Base-by-base conservation (phyloP, 225 moss, liverwort and hornwort species). In the Climacium dendroides region DNA sequence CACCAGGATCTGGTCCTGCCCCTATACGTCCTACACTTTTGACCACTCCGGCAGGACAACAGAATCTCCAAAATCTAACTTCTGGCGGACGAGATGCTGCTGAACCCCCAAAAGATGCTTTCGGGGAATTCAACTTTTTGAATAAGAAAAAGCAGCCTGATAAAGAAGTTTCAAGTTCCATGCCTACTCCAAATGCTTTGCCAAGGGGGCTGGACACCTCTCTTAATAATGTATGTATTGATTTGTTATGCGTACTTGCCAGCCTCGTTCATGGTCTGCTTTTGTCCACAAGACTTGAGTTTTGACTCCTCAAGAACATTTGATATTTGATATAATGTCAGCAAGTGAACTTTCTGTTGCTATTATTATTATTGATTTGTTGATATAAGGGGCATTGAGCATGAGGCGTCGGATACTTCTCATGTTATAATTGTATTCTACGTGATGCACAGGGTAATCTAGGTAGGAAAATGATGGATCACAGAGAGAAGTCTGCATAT, bases 381-480 rank as follows among this genome's bases (percentile, higher is more conserved):
- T 80, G 82, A 41, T 74, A 41, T 14, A 45, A 39, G 63, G 79
- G 63, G 39, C 78, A 79, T 26, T 47, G 61, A 62, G 45, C 63
- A 43, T 74, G 41, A 83, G 67, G 58, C 24, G 25, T 83, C 47
- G 43, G 74, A 60, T 52, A 73, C 63, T 62, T 82, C 66, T 76
- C 74, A 86, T 86, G 63, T 80, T 76, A 45, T 79, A 59, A 70
- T 30, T 52, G 22, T 85, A 55, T 74, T 63, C 84, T 69, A 47
- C 82, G 79, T 88, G 73, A 66, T 78, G 88, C 76, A 74, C 96
- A 98, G 97, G 96, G 93, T 57, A 89, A 74, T 90, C 90, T 93
- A 74, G 94, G 93, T 87, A 94, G 94, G 90, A 93, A 97, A 87
- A 90, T 94, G 85, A 96, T 99, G 99, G 96, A 99, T 90, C 96